Base-by-base conservation (phyloP, 208 protist species). In the Paratrypanosoma confusum region DNA sequence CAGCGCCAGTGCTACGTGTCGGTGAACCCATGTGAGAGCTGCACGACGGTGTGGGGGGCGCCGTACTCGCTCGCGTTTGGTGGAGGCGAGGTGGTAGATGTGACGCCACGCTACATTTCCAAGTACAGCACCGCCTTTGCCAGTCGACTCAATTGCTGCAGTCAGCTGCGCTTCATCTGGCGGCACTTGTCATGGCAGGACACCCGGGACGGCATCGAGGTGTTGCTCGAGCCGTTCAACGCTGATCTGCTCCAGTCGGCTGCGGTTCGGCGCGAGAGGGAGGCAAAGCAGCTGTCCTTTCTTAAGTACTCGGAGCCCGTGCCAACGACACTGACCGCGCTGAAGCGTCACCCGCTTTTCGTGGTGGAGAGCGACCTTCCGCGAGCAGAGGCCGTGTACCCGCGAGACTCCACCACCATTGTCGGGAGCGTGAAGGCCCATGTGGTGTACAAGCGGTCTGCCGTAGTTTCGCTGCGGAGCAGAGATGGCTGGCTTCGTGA, bases 401-500 rank as follows among this genome's bases (percentile, higher is more conserved):
- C 85, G 0, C 88, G 89, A 40, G 76, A 90, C 45, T 49, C 50
- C 3, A 75, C 29, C 14, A 86, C 74, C 6, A 82, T 68, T 16
- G 76, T 88, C 21, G 85, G 85, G 1, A 81, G 66, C 48, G 76
- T 93, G 11, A 83, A 86, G 46, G 81, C 79, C 14, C 71, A 85
- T 46, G 54, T 65, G 24, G 85, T 93, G 35, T 93, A 85, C 64
- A 93, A 93, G 54, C 68, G 78, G 41, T 83, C 75, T 33, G 81
- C 81, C 2, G 65, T 93, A 24, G 78, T 85, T 3, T 69, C 58
- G 37, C 43, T 93, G 28, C 71, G 85, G 6, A 87, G 76, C 16
- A 70, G 78, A 5, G 85, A 93, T 40, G 85, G 85, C 23, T 93
- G 85, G 81, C 58, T 93, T 46, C 80, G 81, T 17, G 75, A 77